A percentile compares a stretch with the other conserved stretches of the same genome.
These are phyloP conservation scores for Schizopora paradoxa DNA, from an alignment of 1,284 basidiomycete species.

Conservation along the genomic window DNA sequence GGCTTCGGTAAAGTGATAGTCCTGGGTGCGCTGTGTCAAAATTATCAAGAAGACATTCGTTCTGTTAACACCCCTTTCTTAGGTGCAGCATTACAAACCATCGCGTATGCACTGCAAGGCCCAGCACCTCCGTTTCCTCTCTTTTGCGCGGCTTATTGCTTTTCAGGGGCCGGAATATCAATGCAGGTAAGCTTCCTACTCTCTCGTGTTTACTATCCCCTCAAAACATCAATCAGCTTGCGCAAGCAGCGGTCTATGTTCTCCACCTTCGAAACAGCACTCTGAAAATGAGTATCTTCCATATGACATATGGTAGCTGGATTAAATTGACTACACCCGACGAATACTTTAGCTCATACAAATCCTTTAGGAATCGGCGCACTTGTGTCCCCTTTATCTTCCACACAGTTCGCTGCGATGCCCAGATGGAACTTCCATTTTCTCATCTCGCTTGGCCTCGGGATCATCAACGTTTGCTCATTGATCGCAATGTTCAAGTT, in stretches of 20 bases:
- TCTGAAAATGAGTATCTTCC: slow-evolving; percentile 6
- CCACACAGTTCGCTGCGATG: slow-evolving; percentile 3
- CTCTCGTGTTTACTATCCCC: neutral
- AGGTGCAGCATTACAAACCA: slow-evolving; percentile 2
- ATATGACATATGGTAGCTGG: neutral
- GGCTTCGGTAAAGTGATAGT: slow-evolving; percentile 2
- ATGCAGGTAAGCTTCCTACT: slow-evolving; percentile 1
- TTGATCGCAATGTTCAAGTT: neutral
- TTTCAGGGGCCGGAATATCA: slow-evolving; percentile 4
- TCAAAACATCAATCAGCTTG: neutral
- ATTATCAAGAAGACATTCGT: neutral
- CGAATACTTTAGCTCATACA: neutral
- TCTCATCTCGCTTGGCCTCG: slow-evolving; percentile 5
- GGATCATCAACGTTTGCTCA: neutral
- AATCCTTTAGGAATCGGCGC: slow-evolving; percentile 2
- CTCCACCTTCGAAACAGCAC: slow-evolving; percentile 1
- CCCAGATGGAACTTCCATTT: neutral
- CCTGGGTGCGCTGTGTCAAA: too few relatives aligned
- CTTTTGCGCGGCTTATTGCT: neutral
- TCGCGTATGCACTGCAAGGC: slow-evolving; percentile 2
- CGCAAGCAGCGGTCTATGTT: slow-evolving; percentile 1
- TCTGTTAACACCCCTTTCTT: neutral
- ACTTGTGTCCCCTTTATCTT: slow-evolving; percentile 4
- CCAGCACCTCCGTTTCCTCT: slow-evolving; percentile 6
- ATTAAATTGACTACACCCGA: neutral